Conservation (phyloP, 345 rosid species). For the Toxicodendron radicans region DNA sequence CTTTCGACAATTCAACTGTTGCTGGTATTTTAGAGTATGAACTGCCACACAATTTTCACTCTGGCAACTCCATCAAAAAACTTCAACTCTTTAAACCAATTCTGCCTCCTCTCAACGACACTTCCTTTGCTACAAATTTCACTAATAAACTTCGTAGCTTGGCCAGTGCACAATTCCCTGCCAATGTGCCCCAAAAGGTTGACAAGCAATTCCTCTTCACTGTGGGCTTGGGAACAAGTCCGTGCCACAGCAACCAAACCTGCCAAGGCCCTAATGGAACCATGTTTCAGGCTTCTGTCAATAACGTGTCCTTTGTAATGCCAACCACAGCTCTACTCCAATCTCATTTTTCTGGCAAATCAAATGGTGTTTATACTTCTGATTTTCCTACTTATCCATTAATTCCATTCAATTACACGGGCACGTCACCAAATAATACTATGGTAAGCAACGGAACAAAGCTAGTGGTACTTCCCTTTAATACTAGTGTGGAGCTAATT, state of each 20-base stretch:
- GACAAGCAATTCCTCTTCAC: slow-evolving; percentile 54
- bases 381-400: slow-evolving; percentile 47
- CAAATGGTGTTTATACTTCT: slow-evolving; percentile 50
- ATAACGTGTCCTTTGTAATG: slow-evolving; percentile 56
- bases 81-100: slow-evolving; percentile 47
- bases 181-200: slow-evolving; percentile 56
- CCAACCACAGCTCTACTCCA: slow-evolving; percentile 69
- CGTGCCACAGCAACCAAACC: slow-evolving; percentile 52
- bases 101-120: slow-evolving; percentile 57
- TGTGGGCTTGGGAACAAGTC: slow-evolving; percentile 56
- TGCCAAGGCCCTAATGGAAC: slow-evolving; percentile 74
- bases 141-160: slow-evolving; percentile 51
- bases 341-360: slow-evolving; percentile 51
- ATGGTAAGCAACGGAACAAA: slow-evolving; percentile 61
- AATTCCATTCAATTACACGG: slow-evolving; percentile 56
- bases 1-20: slow-evolving; percentile 50
- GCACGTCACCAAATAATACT: slow-evolving; percentile 57
- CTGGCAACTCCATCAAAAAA: slow-evolving; percentile 29
- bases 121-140: slow-evolving; percentile 47
- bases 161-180: slow-evolving; percentile 42
- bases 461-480: slow-evolving; percentile 54
- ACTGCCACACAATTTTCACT: slow-evolving; percentile 24
- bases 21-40: slow-evolving; percentile 43
- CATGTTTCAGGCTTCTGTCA: slow-evolving; percentile 61
- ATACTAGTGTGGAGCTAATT: slow-evolving; percentile 61